Evolutionary conservation across 2,329 filamentous ascomycete species (phyloP), one percentile per base, ranked within the genome.

Genomic region (Alternaria infectoria): DNA sequence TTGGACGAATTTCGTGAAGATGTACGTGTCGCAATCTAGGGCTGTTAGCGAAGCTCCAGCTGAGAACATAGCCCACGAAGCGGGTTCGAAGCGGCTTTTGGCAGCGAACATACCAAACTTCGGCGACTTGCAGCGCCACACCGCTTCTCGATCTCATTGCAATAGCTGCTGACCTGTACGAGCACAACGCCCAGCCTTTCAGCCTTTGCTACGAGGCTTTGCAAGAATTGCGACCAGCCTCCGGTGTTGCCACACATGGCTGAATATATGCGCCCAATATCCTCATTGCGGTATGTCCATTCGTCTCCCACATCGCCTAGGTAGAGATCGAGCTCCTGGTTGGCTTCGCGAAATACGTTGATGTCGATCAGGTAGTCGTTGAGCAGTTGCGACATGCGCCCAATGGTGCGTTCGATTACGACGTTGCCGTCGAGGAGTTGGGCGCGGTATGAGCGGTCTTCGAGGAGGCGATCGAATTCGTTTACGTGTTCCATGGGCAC

Each of bases 201-300:
- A 13, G 90, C 90, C 74, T 91, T 93, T 21, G 87, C 86, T 75
- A 93, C 90, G 62, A 97, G 84, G 58, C 91, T 90, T 57, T 89
- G 86, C 73, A 97, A 90, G 7, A 93, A 93, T 60, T 90, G 89
- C 61, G 90, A 88, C 95, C 95, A 98, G 46, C 94, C 93, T 67
- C 96, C 91, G 9, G 93, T 90, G 71, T 98, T 98, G 32, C 93
- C 92, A 74, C 91, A 91, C 94, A 98, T 98, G 40, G 94, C 93
- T 44, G 90, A 87, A 71, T 92, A 96, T 19, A 97, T 93, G 50
- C 92, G 89, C 36, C 86, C 85, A 21, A 92, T 87, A 51, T 90
- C 88, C 25, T 82, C 79, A 15, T 86, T 82, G 55, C 85, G 81
- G 59, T 88, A 86, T 78, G 87, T 88, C 68, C 86, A 84, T 5